phyloP scores from a whole-genome alignment of 129 eudicot species.

The Arctium lappa region DNA sequence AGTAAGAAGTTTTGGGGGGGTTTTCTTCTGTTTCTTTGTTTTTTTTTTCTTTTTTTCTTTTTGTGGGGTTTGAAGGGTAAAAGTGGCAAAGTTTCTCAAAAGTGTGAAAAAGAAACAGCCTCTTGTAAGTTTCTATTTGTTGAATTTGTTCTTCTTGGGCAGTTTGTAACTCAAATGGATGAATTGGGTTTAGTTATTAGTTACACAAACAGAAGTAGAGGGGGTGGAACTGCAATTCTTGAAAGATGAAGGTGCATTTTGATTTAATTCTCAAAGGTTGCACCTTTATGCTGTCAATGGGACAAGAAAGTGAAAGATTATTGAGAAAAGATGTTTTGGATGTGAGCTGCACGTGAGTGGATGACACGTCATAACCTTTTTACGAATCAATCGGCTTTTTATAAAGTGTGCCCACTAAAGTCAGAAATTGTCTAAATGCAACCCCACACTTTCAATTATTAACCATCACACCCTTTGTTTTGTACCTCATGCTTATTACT shows the following conservation, averaged over 20 bases:
- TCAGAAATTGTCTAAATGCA: conserved; percentile 21
- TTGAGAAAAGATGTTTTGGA: conserved; percentile 31
- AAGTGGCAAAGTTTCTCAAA: conserved; percentile 61
- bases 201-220: conserved; percentile 4
- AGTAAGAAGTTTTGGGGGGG: conserved; percentile 47
- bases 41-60: conserved; percentile 11
- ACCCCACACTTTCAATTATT: conserved; percentile 24
- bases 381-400: conserved; percentile 30
- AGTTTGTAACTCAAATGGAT: conserved; percentile 35
- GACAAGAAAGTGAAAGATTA: conserved; percentile 25
- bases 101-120: conserved; percentile 57
- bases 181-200: conserved; percentile 28
- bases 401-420: conserved; percentile 19
- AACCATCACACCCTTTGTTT: conserved; percentile 6
- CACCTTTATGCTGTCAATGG: conserved; percentile 24
- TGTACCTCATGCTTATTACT: not conserved
- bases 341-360: conserved; percentile 37
- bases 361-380: conserved; percentile 19
- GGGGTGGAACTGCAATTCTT: not conserved
- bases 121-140: conserved; percentile 44
- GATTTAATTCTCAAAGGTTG: not conserved
- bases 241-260: conserved; percentile 23
- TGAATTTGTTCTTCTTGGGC: conserved; percentile 28
- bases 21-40: not conserved
- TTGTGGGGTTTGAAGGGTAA: conserved; percentile 32